A percentile compares a stretch with the other conserved stretches of the same genome.
phyloP scores from a whole-genome alignment of 371 early-diverging fungal genomes.

The Apophysomyces ossiformis region DNA sequence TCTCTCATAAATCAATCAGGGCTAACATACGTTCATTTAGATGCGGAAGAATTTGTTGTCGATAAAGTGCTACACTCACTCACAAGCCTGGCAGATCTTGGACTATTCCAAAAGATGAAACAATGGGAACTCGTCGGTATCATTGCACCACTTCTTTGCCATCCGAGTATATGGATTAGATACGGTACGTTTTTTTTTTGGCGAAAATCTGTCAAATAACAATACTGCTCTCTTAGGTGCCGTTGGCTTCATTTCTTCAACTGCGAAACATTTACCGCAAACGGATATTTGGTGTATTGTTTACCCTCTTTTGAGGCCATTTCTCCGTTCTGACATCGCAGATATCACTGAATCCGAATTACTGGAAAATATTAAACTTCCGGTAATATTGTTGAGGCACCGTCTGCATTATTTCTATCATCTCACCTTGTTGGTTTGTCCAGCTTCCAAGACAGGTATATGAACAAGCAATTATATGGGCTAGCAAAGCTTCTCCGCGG shows the following conservation, averaged over 20 bases:
- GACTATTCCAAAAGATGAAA: slow-evolving; percentile 82
- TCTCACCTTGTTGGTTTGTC: neutral
- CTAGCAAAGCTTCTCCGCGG: slow-evolving; percentile 52
- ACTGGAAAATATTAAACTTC: slow-evolving; percentile 68
- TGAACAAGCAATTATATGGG: slow-evolving; percentile 67
- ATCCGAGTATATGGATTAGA: slow-evolving; percentile 85
- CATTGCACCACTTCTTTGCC: slow-evolving; percentile 78
- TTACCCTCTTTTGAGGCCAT: slow-evolving; percentile 76
- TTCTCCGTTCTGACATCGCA: slow-evolving; percentile 68
- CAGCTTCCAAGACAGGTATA: slow-evolving; percentile 61
- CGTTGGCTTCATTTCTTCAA: slow-evolving; percentile 74
- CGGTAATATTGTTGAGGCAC: slow-evolving; percentile 49
- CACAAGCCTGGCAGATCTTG: slow-evolving; percentile 81
- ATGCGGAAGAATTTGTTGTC: slow-evolving; percentile 90
- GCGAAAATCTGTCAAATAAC: neutral
- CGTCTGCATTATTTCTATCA: neutral
- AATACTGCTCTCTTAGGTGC: slow-evolving; percentile 43
- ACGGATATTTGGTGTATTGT: slow-evolving; percentile 83
- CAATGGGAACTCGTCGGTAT: slow-evolving; percentile 75
- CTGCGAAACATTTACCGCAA: slow-evolving; percentile 66
- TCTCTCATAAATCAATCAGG: neutral
- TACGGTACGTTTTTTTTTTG: slow-evolving; percentile 49
- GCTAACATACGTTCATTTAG: slow-evolving; percentile 32
- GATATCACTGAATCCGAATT: slow-evolving; percentile 67
- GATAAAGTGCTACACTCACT: slow-evolving; percentile 85